These are phyloP conservation scores for Melampsora medusae DNA, from an alignment of 1,284 basidiomycete genomes.

Conservation along the genomic window DNA sequence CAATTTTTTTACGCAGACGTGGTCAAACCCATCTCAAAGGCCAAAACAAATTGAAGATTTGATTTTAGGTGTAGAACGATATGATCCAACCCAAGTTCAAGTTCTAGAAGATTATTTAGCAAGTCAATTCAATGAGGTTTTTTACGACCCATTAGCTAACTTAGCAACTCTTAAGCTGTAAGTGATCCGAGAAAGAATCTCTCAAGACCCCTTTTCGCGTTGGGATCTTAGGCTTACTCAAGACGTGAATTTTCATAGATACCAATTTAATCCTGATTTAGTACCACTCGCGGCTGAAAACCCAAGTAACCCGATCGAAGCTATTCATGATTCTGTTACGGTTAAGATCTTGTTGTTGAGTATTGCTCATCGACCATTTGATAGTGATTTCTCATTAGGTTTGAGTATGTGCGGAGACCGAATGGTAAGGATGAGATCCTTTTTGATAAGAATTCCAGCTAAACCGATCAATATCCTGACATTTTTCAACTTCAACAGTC, in stretches of 20 bases:
- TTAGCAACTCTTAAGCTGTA: slow-evolving; percentile 41
- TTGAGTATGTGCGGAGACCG: slow-evolving; percentile 39
- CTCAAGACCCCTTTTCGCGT: not conserved
- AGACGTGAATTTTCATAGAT: slow-evolving; percentile 2
- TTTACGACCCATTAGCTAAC: slow-evolving; percentile 38
- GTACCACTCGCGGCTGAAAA: slow-evolving; percentile 42
- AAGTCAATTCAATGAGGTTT: slow-evolving; percentile 13
- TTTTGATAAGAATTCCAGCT: not conserved
- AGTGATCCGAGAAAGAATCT: not conserved
- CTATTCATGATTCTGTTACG: slow-evolving; percentile 40
- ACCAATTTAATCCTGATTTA: slow-evolving; percentile 41
- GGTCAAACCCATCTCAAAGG: slow-evolving; percentile 32
- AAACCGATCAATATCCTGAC: not conserved
- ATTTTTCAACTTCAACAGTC: slow-evolving; percentile 4
- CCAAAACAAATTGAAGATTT: slow-evolving; percentile 26
- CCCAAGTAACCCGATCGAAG: slow-evolving; percentile 36
- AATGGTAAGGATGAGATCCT: slow-evolving; percentile 15
- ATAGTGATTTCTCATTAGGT: slow-evolving; percentile 39
- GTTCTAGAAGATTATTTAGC: slow-evolving; percentile 38
- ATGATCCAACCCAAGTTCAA: slow-evolving; percentile 42
- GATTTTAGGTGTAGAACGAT: slow-evolving; percentile 34
- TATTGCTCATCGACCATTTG: slow-evolving; percentile 41
- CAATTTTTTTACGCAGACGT: not conserved
- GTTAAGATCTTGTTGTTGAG: slow-evolving; percentile 38
- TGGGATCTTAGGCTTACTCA: too few species aligned